These are phyloP conservation scores for Neocallimastix lanati DNA, from an alignment of 192 early-diverging fungal genomes.

Conservation along the genomic window DNA sequence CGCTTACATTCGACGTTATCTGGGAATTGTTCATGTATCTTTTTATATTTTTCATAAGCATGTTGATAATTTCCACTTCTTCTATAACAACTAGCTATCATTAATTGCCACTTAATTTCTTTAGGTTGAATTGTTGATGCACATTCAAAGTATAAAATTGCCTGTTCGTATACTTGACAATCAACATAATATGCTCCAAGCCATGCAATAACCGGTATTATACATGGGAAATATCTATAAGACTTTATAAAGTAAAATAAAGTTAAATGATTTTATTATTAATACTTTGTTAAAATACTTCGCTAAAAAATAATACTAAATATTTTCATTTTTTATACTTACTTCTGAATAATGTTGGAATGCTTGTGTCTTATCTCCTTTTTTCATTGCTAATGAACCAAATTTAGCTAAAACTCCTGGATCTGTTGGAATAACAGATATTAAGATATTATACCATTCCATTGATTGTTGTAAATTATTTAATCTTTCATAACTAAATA, in stretches of 20 bases:
- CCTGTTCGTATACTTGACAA: conserved; percentile 39
- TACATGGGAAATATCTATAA: conserved; percentile 33
- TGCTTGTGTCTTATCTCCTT: conserved; percentile 35
- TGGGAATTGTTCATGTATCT: conserved; percentile 29
- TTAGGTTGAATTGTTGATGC: conserved; percentile 23
- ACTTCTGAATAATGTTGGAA: conserved; percentile 44
- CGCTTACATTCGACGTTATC: conserved; percentile 36
- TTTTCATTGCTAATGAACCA: conserved; percentile 24
- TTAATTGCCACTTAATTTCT: conserved; percentile 35
- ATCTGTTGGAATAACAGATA: conserved; percentile 40
- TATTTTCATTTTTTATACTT: no score
- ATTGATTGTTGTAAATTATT: conserved; percentile 23
- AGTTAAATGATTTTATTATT: no score
- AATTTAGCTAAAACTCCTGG: conserved; percentile 27
- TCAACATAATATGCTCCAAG: conserved; percentile 42
- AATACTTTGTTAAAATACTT: no score
- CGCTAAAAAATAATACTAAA: no score
- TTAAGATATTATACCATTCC: conserved; percentile 42
- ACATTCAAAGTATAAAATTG: conserved; percentile 34
- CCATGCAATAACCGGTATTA: conserved; percentile 35
- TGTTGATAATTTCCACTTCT: conserved; percentile 31
- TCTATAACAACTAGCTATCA: conserved; percentile 33
- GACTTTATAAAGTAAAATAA: no score
- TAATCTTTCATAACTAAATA: conserved; percentile 22
- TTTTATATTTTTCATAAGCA: conserved; percentile 32